Conservation (phyloP, 1,284 basidiomycete genomes). For the Tylopilus orsonianus region DNA sequence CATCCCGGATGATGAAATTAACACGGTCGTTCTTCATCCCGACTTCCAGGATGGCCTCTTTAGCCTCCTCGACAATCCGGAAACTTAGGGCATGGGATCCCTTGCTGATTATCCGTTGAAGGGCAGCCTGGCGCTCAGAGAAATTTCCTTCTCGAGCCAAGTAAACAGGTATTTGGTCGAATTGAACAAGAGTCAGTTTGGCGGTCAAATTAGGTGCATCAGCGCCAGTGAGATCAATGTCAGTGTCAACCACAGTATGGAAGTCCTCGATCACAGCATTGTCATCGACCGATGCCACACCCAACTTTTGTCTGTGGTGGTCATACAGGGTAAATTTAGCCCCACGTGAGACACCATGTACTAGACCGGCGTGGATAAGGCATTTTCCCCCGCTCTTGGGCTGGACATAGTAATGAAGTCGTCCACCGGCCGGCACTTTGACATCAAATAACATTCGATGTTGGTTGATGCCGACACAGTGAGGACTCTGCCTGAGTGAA, state of each 20-base stretch:
- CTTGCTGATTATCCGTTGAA: background rate
- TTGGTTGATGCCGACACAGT: slow-evolving; percentile 15
- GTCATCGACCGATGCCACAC: background rate
- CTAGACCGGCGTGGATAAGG: slow-evolving; percentile 14
- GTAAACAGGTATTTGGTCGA: slow-evolving; percentile 9
- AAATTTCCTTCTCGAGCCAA: background rate
- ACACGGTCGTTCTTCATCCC: background rate
- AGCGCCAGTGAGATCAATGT: background rate
- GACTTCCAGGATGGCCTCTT: slow-evolving; percentile 11
- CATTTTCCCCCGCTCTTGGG: background rate
- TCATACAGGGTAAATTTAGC: slow-evolving; percentile 14
- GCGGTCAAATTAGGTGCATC: background rate
- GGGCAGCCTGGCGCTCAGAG: background rate
- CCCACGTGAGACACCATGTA: slow-evolving; percentile 13
- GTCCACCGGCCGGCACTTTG: background rate
- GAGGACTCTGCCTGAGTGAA: slow-evolving; percentile 14
- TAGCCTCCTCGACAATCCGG: background rate
- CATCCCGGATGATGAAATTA: slow-evolving; percentile 11
- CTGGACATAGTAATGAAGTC: background rate
- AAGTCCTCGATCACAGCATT: slow-evolving; percentile 14
- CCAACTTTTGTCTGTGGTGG: background rate
- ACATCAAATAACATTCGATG: slow-evolving; percentile 17
- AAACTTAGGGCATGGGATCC: background rate
- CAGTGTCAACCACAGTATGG: slow-evolving; percentile 7
- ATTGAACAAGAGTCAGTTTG: slow-evolving; percentile 7